Base-by-base conservation (phyloP, 768 basidiomycete genomes). In the Agrocybe pediades region DNA sequence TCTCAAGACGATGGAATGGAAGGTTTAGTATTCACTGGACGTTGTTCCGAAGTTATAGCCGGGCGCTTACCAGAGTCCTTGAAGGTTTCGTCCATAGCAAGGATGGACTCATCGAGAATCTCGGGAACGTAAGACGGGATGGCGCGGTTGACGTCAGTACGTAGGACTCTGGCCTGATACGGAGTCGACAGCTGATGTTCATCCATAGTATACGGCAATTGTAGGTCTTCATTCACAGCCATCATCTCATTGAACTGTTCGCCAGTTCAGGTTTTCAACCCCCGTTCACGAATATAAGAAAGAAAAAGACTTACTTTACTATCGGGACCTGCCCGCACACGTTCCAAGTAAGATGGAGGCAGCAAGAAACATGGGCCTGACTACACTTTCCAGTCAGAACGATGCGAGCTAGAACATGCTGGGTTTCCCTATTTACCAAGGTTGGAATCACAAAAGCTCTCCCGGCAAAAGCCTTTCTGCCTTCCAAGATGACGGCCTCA, bases 121-220 rank as follows among this genome's bases (percentile, higher is more conserved):
- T 73, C 69, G 9, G 71, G 71, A 49, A 75, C 71, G 48, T 66
- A 68, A n/a, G 64, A 48, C 6, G 71, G 67, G 26, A 75, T 62
- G 2, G 71, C 66, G 23, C 72, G 69, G 47, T 68, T 73, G n/a
- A 74, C 66, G 29, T 71, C 70, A 4, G 71, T 74, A 33, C 71
- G 63, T 30, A 72, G 27, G 9, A 72, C 71, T 23, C 60, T 60
- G 2, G 70, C 68, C 52, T 75, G 72, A 46, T 71, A 74, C 20
- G 74, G 68, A 33, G 65, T 70, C 46, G 52, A 49, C 42, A 73
- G 54, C 48, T 74, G 71, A 46, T 69, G 63, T 16, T 56, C 63
- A 54, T 74, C 68, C 72, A 75, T 71, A 5, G 72, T 74, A 47
- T 72, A 71, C 4, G 63, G 68, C 6, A 73, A 57, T 47, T 73